Evolutionary conservation across 2,329 filamentous ascomycete species (phyloP).

Genomic region (Aspergillus eucalypticola): DNA sequence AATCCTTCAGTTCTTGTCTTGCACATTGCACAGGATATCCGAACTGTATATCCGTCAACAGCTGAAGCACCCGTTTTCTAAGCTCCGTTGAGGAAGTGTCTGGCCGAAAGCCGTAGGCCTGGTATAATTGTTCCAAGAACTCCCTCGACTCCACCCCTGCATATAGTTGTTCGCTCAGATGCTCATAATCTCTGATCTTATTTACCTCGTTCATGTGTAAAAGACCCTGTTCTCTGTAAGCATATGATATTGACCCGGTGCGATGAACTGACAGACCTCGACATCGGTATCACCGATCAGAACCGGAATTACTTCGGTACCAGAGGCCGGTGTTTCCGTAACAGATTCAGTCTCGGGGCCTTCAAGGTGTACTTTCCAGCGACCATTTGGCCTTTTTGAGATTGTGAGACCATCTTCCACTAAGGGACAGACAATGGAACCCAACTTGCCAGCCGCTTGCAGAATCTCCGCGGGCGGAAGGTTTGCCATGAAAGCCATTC

Average conservation of each 20-base stretch:
- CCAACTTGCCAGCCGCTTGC: neutral
- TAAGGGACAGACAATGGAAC: neutral
- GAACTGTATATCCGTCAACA: constrained; percentile 6
- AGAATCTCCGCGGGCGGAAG: neutral
- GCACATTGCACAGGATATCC: neutral
- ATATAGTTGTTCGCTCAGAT: neutral
- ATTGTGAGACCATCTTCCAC: neutral
- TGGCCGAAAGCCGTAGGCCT: neutral
- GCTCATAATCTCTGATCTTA: neutral
- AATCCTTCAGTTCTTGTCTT: neutral
- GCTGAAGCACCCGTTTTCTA: neutral
- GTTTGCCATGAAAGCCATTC: neutral
- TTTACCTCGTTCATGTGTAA: neutral
- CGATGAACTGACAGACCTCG: neutral
- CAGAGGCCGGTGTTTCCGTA: neutral
- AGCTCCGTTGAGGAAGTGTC: neutral
- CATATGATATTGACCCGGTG: too few species aligned
- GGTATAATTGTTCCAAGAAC: neutral
- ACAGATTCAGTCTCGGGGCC: neutral
- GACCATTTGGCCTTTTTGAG: neutral
- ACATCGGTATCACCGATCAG: constrained; percentile 1
- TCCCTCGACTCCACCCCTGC: neutral
- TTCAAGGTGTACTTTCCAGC: neutral
- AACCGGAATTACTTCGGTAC: neutral
- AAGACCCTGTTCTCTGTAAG: neutral